Evolutionary conservation across 495 filamentous ascomycete genomes (phyloP).

Genomic region (Talaromyces borbonicus): DNA sequence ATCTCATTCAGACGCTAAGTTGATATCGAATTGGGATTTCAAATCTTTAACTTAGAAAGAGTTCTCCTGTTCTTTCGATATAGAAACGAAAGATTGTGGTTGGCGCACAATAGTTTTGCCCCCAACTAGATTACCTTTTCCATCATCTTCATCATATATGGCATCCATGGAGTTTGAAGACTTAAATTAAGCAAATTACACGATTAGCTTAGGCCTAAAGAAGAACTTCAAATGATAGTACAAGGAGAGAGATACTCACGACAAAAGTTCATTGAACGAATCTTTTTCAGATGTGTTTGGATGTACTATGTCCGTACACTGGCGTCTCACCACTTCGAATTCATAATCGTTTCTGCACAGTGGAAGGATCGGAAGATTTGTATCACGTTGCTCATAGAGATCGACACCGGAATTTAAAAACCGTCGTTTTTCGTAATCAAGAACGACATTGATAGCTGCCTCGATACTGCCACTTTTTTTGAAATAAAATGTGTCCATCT

Average conservation of each 20-base stretch:
- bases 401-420: background rate
- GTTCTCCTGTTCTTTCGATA: background rate
- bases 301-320: background rate
- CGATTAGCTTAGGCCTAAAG: background rate
- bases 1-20: background rate
- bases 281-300: background rate
- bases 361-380: background rate
- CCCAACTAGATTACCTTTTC: background rate
- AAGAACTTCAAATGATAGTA: background rate
- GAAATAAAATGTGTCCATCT: background rate
- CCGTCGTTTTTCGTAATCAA: background rate
- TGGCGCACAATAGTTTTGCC: background rate
- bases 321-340: conserved; percentile 1
- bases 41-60: background rate
- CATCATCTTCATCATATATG: background rate
- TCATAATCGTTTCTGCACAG: conserved; percentile 3
- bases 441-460: background rate
- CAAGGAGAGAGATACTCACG: background rate
- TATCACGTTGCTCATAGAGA: background rate
- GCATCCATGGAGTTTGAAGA: background rate
- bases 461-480: background rate
- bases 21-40: background rate
- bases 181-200: background rate
- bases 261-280: background rate
- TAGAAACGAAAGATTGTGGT: background rate